Conservation (phyloP, 2,329 filamentous ascomycete genomes). For the Coniochaeta hoffmannii region DNA sequence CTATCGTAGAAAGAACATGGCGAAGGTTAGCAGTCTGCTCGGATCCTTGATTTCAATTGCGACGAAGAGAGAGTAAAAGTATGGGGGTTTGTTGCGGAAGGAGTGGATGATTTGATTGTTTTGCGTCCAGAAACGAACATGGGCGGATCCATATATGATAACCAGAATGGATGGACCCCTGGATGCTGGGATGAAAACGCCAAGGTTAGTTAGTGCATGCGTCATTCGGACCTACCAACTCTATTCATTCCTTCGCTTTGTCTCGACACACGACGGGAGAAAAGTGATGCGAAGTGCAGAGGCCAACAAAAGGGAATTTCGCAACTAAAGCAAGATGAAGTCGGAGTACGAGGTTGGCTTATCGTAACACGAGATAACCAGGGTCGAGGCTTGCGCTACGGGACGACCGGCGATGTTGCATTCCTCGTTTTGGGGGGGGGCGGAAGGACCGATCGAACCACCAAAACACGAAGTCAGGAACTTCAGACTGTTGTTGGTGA, state of each 20-base stretch:
- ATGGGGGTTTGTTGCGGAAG: neutral
- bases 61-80: neutral
- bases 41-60: neutral
- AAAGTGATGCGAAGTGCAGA: neutral
- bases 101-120: neutral
- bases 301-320: neutral
- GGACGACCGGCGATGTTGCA: neutral
- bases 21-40: neutral
- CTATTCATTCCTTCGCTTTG: neutral
- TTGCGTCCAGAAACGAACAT: neutral
- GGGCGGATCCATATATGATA: neutral
- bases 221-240: neutral
- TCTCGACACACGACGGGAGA: neutral
- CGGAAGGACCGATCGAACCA: neutral
- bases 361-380: neutral
- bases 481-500: neutral
- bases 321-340: neutral
- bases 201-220: neutral
- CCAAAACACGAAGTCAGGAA: neutral
- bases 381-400: neutral
- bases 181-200: neutral
- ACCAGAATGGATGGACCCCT: neutral
- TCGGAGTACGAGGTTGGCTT: neutral
- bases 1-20: neutral
- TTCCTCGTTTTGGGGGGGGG: neutral